Evolutionary conservation across 768 basidiomycete species (phyloP), one percentile per base, ranked within the genome.

Genomic region (Tylopilus rubrobrunneus): DNA sequence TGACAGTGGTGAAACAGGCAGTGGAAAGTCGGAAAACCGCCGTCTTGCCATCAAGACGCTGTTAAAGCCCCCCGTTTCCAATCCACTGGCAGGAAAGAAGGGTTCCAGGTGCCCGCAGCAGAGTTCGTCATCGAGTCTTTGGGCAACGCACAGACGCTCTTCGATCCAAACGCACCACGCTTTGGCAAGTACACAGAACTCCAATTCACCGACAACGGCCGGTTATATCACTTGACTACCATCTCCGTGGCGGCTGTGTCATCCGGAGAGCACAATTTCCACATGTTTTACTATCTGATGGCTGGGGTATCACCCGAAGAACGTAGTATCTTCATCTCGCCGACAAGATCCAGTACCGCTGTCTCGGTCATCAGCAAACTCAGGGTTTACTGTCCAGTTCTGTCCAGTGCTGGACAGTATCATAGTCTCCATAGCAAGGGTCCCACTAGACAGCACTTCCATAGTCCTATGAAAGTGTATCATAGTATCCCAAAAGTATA

Each of bases 141-240:
- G 66, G 96, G 96, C 15, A 89, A 90, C 62, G 91, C 95, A 19
- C 87, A 91, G 55, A 92, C 92, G 1, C 82, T 92, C 51, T 87
- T 91, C 74, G 97, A 98, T 66, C 82, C 91, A 45, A 97, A 97
- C 64, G 95, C 96, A 14, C 98, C 97, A 29, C 87, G 93, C 45
- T 97, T 96, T 67, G 97, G 96, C 52, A 94, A 96, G 69, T 99
- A 99, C 70, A 97, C 94, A 43, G 97, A 99, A 66, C 80, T 99
- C 0, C 97, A 98, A 71, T 98, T 98, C 74, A 90, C 83, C 49
- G 94, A 98, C 33, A 86, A 89, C 21, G 95, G 95, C 7, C 81
- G 94, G 4, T 73, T 98, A 0, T 85, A 71, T 95, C 93, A 0
- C 84, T 98, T 58, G 94, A 98, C 67, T 98, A 99, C 73, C 96